These are phyloP conservation scores for Ulmus americana DNA, from an alignment of 331 rosid species.

Conservation along the genomic window DNA sequence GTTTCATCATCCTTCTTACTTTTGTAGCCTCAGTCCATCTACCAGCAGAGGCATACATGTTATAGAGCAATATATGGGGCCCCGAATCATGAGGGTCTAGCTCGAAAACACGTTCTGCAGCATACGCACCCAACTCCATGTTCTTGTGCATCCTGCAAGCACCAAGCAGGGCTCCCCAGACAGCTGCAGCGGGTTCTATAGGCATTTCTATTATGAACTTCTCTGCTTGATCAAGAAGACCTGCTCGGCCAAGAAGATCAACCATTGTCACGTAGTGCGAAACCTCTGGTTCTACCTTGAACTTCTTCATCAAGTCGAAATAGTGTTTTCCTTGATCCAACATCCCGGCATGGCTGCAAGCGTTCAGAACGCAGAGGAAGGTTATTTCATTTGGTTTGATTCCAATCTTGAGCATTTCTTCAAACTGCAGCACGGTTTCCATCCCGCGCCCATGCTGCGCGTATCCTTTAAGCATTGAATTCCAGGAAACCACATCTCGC, in stretches of 20 bases:
- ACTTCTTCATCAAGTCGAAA: constrained; percentile 35
- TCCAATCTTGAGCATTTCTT: constrained; percentile 50
- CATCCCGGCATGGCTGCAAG: constrained; percentile 42
- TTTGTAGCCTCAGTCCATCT: constrained; percentile 37
- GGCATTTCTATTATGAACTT: constrained; percentile 33
- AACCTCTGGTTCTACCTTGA: constrained; percentile 33
- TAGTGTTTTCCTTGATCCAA: constrained; percentile 32
- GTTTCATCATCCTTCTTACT: constrained; percentile 46
- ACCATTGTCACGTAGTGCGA: constrained; percentile 38
- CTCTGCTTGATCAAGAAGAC: constrained; percentile 28
- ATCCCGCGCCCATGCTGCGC: constrained; percentile 73
- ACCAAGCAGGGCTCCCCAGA: constrained; percentile 47
- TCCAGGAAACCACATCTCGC: constrained; percentile 67
- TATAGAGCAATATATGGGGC: constrained; percentile 35
- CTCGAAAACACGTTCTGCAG: constrained; percentile 40
- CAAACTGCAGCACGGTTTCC: constrained; percentile 54
- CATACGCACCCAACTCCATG: constrained; percentile 35
- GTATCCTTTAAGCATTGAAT: constrained; percentile 69
- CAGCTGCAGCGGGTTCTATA: constrained; percentile 32
- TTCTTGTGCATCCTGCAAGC: constrained; percentile 47
- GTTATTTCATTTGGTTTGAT: constrained; percentile 55
- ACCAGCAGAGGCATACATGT: constrained; percentile 44
- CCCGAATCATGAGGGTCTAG: constrained; percentile 49
- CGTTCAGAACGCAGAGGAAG: constrained; percentile 39
- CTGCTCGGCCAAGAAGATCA: constrained; percentile 46